A percentile compares a stretch with the other conserved stretches of the same genome.
These are phyloP conservation scores for Smittium culicis DNA, from an alignment of 371 early-diverging fungal genomes.

Conservation along the genomic window DNA sequence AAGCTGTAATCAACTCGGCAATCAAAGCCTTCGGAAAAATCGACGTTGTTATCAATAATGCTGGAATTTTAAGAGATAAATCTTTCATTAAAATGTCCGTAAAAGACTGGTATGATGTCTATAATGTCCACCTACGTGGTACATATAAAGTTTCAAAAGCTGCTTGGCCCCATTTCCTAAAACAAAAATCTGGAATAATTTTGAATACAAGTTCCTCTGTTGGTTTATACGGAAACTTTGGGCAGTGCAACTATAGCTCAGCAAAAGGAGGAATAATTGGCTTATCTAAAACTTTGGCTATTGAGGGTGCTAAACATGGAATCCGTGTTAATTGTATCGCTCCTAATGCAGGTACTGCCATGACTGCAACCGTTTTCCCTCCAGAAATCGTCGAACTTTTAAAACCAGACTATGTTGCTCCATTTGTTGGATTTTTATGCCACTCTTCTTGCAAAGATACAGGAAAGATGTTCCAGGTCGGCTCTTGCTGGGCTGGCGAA, in stretches of 20 bases:
- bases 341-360: slow-evolving; percentile 62
- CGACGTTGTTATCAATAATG: slow-evolving; percentile 79
- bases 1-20: slow-evolving; percentile 52
- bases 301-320: slow-evolving; percentile 50
- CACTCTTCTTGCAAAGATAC: slow-evolving; percentile 42
- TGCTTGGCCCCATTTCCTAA: slow-evolving; percentile 35
- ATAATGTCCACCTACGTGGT: slow-evolving; percentile 52
- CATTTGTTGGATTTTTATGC: slow-evolving; percentile 51
- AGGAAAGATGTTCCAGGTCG: slow-evolving; percentile 56
- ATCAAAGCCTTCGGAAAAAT: slow-evolving; percentile 49
- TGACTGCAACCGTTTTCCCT: slow-evolving; percentile 69
- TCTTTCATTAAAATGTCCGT: slow-evolving; percentile 85
- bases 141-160: slow-evolving; percentile 61
- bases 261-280: slow-evolving; percentile 59
- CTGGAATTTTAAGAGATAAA: slow-evolving; percentile 67
- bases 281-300: slow-evolving; percentile 54
- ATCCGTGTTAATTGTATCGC: slow-evolving; percentile 59
- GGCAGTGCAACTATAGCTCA: slow-evolving; percentile 86
- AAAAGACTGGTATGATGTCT: slow-evolving; percentile 55
- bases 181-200: slow-evolving; percentile 58
- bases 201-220: slow-evolving; percentile 82
- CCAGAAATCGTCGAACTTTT: slow-evolving; percentile 59
- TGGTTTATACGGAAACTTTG: slow-evolving; percentile 98
- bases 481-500: slow-evolving; percentile 55
- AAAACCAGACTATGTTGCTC: slow-evolving; percentile 66